A percentile compares a stretch with the other conserved stretches of the same genome.
These are phyloP conservation scores for Axilococcus clingmanii DNA, from an alignment of 139 green algal species.

Conservation along the genomic window DNA sequence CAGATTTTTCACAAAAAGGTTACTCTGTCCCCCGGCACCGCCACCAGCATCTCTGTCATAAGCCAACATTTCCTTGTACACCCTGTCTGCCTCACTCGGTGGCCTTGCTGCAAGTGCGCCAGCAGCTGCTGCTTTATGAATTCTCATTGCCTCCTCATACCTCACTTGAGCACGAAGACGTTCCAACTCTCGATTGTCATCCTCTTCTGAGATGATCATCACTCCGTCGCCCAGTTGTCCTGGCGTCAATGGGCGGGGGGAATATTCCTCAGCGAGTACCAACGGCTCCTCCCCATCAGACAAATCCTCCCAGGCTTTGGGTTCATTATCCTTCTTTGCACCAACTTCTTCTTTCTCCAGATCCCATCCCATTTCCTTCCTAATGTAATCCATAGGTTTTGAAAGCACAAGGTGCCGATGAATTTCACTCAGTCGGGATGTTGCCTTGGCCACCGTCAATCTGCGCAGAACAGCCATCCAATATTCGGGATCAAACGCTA, in stretches of 20 bases:
- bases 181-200: conserved; percentile 49
- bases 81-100: conserved; percentile 18
- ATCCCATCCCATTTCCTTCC: conserved; percentile 3
- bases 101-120: conserved; percentile 8
- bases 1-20: conserved; percentile 25
- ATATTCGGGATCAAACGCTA: conserved; percentile 60
- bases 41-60: conserved; percentile 9
- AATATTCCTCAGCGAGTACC: conserved; percentile 28
- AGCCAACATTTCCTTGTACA: conserved; percentile 32
- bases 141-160: conserved; percentile 12
- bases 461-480: conserved; percentile 59
- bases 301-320: not conserved
- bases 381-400: not conserved
- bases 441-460: conserved; percentile 42
- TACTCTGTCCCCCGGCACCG: conserved; percentile 1
- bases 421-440: conserved; percentile 48
- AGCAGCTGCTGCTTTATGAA: conserved; percentile 20
- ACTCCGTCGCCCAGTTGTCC: conserved; percentile 34
- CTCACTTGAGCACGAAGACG: conserved; percentile 52
- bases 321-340: conserved; percentile 1
- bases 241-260: conserved; percentile 43
- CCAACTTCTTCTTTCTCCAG: conserved; percentile 3
- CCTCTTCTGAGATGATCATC: conserved; percentile 66
- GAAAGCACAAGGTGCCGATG: conserved; percentile 27
- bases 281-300: too few species aligned